These are phyloP conservation scores for Trichothecium sympodiale DNA, from an alignment of 2,329 filamentous ascomycete species.

Conservation along the genomic window DNA sequence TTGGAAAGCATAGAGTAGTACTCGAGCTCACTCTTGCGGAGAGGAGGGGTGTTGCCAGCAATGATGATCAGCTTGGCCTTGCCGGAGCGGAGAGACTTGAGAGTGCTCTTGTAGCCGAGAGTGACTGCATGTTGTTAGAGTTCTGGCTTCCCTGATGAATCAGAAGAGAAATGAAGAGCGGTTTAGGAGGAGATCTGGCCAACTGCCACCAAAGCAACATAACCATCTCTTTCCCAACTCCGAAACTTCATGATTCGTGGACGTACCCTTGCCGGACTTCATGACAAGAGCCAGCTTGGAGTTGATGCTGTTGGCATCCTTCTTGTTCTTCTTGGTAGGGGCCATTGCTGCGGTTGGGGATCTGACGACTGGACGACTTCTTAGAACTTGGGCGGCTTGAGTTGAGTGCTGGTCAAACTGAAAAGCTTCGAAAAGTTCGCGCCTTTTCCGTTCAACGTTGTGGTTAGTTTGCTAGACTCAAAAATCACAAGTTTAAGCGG, in stretches of 20 bases:
- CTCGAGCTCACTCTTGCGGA: constrained; percentile 95
- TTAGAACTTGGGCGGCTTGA: background rate
- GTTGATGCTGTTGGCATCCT: constrained; percentile 65
- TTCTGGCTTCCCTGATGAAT: constrained; percentile 1
- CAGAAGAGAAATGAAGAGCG: too few relatives aligned
- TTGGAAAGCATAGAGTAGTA: constrained; percentile 91
- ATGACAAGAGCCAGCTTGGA: constrained; percentile 51
- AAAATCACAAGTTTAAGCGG: background rate
- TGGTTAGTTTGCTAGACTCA: background rate
- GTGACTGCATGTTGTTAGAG: constrained; percentile 22
- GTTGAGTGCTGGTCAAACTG: background rate
- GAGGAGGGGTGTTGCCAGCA: constrained; percentile 85
- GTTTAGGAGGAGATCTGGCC: too few relatives aligned
- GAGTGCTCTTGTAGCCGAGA: constrained; percentile 32
- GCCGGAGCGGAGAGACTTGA: constrained; percentile 84
- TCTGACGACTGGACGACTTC: background rate
- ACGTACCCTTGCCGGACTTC: constrained; percentile 65
- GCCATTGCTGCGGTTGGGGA: constrained; percentile 31
- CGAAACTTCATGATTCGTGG: background rate
- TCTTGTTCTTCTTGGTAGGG: constrained; percentile 70
- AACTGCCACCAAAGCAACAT: too few relatives aligned
- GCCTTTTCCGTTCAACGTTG: background rate
- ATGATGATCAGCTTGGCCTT: constrained; percentile 99
- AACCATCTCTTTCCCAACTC: background rate
- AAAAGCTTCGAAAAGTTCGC: background rate